Evolutionary conservation across 2,329 filamentous ascomycete genomes (phyloP).

Genomic region (Dactylonectria macrodidyma): DNA sequence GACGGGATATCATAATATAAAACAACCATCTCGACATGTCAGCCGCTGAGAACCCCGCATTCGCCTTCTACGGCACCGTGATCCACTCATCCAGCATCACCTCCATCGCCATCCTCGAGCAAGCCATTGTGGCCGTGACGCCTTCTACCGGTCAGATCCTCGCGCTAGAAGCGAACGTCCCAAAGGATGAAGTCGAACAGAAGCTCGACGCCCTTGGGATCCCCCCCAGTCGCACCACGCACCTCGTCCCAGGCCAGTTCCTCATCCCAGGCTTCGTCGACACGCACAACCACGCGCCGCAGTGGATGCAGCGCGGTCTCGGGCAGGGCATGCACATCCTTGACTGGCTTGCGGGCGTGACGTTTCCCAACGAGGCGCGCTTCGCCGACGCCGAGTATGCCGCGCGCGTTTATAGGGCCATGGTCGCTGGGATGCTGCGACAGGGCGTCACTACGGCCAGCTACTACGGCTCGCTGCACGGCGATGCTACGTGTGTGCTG

Average conservation of each 20-base stretch:
- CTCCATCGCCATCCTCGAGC: conserved; percentile 55
- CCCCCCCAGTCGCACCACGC: conserved; percentile 1
- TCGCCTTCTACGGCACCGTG: conserved; percentile 58
- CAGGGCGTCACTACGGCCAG: conserved; percentile 75
- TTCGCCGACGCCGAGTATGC: conserved; percentile 71
- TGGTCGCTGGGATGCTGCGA: conserved; percentile 70
- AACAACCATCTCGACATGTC: conserved; percentile 4
- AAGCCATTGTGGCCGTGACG: conserved; percentile 53
- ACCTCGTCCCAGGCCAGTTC: conserved; percentile 62
- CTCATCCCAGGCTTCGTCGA: conserved; percentile 75
- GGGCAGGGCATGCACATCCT: conserved; percentile 68
- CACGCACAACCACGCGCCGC: conserved; percentile 78
- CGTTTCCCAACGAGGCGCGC: conserved; percentile 75
- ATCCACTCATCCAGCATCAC: conserved; percentile 56
- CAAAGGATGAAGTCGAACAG: conserved; percentile 31
- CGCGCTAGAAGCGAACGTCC: conserved; percentile 38
- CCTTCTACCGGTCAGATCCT: conserved; percentile 43
- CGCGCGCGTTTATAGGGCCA: conserved; percentile 62
- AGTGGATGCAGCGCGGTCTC: conserved; percentile 64
- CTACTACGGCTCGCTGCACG: conserved; percentile 72
- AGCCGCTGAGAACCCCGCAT: neutral
- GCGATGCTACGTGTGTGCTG: conserved; percentile 69
- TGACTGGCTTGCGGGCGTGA: conserved; percentile 75
- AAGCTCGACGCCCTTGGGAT: conserved; percentile 32
- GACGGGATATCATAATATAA: neutral